phyloP scores from a whole-genome alignment of 805 yeast genomes.

The Kazachstania martiniae region DNA sequence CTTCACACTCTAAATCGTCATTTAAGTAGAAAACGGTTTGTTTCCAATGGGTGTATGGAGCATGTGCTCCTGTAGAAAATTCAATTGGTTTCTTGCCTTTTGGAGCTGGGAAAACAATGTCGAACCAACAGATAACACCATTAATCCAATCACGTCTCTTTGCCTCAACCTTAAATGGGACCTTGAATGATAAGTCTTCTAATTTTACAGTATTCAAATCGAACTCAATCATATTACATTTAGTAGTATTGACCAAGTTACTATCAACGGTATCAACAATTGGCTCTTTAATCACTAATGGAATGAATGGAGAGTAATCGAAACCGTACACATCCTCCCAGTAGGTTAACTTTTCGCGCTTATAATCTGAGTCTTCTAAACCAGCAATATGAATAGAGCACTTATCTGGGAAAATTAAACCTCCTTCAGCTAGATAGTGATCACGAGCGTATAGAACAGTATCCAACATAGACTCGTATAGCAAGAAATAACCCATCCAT shows the following conservation, averaged over 20 bases:
- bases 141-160: slow-evolving; percentile 73
- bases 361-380: slow-evolving; percentile 86
- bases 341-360: slow-evolving; percentile 79
- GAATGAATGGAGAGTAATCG: slow-evolving; percentile 84
- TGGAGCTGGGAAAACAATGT: slow-evolving; percentile 67
- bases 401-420: slow-evolving; percentile 90
- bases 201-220: slow-evolving; percentile 84
- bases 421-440: slow-evolving; percentile 64
- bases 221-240: slow-evolving; percentile 60
- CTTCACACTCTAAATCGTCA: slow-evolving; percentile 64
- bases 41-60: slow-evolving; percentile 96
- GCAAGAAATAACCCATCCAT: slow-evolving; percentile 98
- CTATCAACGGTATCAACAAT: slow-evolving; percentile 90
- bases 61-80: slow-evolving; percentile 91
- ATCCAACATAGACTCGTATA: slow-evolving; percentile 96
- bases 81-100: slow-evolving; percentile 45
- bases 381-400: slow-evolving; percentile 84
- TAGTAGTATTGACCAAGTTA: slow-evolving; percentile 62
- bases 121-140: slow-evolving; percentile 92
- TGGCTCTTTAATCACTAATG: slow-evolving; percentile 84
- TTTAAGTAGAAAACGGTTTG: slow-evolving; percentile 89
- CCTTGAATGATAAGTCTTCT: slow-evolving; percentile 68
- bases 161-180: slow-evolving; percentile 60
- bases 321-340: slow-evolving; percentile 98
- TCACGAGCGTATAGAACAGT: slow-evolving; percentile 93